A percentile compares a stretch with the other conserved stretches of the same genome.
Conservation (phyloP, 192 early-diverging fungal genomes). For the Funneliformis geosporum region DNA sequence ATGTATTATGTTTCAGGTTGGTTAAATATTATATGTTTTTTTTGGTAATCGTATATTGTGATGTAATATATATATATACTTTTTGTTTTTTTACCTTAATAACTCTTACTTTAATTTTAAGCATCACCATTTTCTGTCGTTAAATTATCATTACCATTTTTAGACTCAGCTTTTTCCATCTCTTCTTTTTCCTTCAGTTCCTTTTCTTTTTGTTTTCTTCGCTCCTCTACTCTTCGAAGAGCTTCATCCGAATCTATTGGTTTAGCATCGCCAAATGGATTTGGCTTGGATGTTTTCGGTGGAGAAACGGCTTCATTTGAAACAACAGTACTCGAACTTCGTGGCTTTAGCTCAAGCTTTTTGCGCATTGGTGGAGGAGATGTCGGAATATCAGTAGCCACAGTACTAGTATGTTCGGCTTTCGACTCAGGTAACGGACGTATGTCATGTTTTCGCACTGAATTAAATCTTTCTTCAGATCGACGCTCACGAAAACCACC, state of each 20-base stretch:
- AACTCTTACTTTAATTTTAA: background rate
- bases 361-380: slow-evolving; percentile 46
- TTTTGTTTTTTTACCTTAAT: slow-evolving; percentile 2
- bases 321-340: slow-evolving; percentile 33
- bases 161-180: background rate
- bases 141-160: background rate
- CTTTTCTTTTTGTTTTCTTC: slow-evolving; percentile 48
- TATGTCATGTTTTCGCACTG: slow-evolving; percentile 7
- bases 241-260: slow-evolving; percentile 62
- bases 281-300: slow-evolving; percentile 41
- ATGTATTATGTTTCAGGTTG: background rate
- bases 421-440: background rate
- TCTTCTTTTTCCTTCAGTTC: slow-evolving; percentile 46
- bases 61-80: background rate
- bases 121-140: slow-evolving; percentile 18
- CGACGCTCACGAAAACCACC: slow-evolving; percentile 22
- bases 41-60: background rate
- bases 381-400: background rate
- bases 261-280: slow-evolving; percentile 66
- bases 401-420: background rate
- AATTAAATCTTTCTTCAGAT: slow-evolving; percentile 26
- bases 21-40: background rate
- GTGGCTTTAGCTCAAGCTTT: slow-evolving; percentile 56
- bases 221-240: slow-evolving; percentile 57
- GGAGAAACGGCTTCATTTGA: background rate